Evolutionary conservation across 768 basidiomycete genomes (phyloP).

Genomic region (Termitomyces sp.): DNA sequence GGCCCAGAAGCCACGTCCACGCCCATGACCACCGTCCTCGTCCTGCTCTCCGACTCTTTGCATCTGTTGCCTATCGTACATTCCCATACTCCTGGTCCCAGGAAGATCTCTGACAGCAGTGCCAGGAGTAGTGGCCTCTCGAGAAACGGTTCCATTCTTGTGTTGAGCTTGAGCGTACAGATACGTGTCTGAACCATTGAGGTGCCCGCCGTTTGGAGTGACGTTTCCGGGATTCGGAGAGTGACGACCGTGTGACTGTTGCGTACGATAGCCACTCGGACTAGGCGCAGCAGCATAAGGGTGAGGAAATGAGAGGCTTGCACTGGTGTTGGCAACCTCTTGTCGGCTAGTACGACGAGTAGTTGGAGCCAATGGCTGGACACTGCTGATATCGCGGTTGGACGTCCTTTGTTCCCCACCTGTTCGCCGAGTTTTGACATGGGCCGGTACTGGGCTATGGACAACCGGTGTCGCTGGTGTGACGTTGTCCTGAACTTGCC

Average conservation of each 20-base stretch:
- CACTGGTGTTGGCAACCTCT: conserved; percentile 30
- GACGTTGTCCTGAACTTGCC: conserved; percentile 50
- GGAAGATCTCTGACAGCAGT: conserved; percentile 28
- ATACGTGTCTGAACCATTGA: conserved; percentile 64
- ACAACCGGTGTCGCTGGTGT: conserved; percentile 56
- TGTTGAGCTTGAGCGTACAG: conserved; percentile 52
- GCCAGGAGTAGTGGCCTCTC: conserved; percentile 47
- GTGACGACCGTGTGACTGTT: conserved; percentile 48
- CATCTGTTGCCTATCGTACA: conserved; percentile 66
- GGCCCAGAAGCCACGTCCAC: conserved; percentile 57
- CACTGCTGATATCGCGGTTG: conserved; percentile 54
- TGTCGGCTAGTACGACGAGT: conserved; percentile 67
- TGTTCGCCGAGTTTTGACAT: conserved; percentile 54
- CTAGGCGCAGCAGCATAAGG: conserved; percentile 69
- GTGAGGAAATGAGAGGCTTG: conserved; percentile 51
- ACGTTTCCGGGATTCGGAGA: conserved; percentile 42
- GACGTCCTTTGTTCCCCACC: conserved; percentile 43
- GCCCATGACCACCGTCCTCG: conserved; percentile 60
- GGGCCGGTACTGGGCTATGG: conserved; percentile 59
- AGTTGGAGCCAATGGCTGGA: conserved; percentile 61
- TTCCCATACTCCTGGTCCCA: conserved; percentile 46
- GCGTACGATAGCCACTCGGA: conserved; percentile 47
- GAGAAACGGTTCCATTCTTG: conserved; percentile 46
- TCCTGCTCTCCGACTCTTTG: conserved; percentile 52
- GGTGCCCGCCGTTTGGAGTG: conserved; percentile 36